Evolutionary conservation across 2,329 filamentous ascomycete species (phyloP).

Genomic region (Colletotrichum truncatum): DNA sequence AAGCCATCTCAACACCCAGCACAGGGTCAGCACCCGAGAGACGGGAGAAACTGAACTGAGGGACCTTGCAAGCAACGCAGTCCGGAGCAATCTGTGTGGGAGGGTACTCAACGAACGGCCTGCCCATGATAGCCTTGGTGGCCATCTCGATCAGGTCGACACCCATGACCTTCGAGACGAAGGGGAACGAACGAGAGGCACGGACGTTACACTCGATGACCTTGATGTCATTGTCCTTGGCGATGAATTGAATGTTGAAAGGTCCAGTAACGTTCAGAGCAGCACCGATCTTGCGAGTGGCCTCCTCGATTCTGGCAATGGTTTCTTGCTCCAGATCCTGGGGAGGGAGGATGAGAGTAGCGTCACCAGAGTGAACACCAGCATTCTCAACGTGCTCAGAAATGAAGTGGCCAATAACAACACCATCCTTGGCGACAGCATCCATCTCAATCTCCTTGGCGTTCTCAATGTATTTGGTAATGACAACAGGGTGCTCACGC

Average conservation of each 20-base stretch:
- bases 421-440: constrained; percentile 89
- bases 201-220: constrained; percentile 99
- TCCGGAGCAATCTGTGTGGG: constrained; percentile 77
- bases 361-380: constrained; percentile 97
- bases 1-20: constrained; percentile 98
- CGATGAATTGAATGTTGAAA: constrained; percentile 99
- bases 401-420: constrained; percentile 93
- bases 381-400: constrained; percentile 99
- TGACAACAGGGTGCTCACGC: constrained; percentile 94
- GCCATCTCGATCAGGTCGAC: constrained; percentile 98
- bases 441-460: constrained; percentile 99
- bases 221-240: constrained; percentile 99
- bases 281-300: constrained; percentile 92
- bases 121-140: constrained; percentile 92
- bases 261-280: constrained; percentile 96
- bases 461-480: constrained; percentile 99
- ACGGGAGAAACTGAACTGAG: constrained; percentile 98
- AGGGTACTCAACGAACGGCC: constrained; percentile 86
- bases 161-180: constrained; percentile 98
- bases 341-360: constrained; percentile 92
- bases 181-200: constrained; percentile 95
- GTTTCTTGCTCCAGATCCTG: constrained; percentile 93
- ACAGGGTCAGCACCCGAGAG: constrained; percentile 96
- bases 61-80: constrained; percentile 96
- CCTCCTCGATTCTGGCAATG: constrained; percentile 90